Evolutionary conservation across 257 asterid species (phyloP).

Genomic region (Przewalskia tangutica): DNA sequence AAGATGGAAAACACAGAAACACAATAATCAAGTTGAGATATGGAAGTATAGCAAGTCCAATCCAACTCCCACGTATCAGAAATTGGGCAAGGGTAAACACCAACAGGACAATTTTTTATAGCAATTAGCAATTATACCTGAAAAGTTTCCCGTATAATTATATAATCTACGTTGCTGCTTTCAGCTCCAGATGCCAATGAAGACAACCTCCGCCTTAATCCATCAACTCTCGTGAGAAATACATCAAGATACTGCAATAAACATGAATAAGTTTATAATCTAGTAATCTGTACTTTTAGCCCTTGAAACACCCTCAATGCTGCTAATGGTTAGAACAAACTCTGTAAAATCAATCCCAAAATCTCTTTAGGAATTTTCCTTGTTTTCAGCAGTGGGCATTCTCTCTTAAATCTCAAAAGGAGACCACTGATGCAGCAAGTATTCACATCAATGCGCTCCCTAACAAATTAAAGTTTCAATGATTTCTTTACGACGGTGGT

Average conservation of each 20-base stretch:
- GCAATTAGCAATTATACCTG: slow-evolving; percentile 40
- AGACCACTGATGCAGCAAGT: not conserved
- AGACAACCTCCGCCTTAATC: slow-evolving; percentile 76
- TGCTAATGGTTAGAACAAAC: not conserved
- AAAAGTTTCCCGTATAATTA: slow-evolving; percentile 54
- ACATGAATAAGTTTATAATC: not conserved
- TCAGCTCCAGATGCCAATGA: slow-evolving; percentile 22
- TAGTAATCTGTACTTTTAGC: not conserved
- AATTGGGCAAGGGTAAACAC: not conserved
- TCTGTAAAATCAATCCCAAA: not conserved
- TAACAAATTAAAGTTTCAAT: not conserved
- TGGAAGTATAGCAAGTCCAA: not conserved
- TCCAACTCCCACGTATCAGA: not conserved
- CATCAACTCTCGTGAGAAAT: slow-evolving; percentile 87
- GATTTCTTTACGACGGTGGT: not conserved
- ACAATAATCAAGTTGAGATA: not conserved
- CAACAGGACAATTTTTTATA: not conserved
- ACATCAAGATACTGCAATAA: slow-evolving; percentile 77
- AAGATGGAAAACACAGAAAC: not conserved
- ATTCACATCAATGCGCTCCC: not conserved
- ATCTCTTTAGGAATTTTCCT: not conserved
- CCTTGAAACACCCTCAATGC: not conserved
- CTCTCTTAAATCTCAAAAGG: not conserved
- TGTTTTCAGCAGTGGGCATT: not conserved
- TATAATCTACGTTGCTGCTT: slow-evolving; percentile 37